Percentiles rank a stretch among this genome's conserved stretches.
phyloP scores from a whole-genome alignment of 2,329 filamentous ascomycete genomes.

The Colletotrichum cuscutae region DNA sequence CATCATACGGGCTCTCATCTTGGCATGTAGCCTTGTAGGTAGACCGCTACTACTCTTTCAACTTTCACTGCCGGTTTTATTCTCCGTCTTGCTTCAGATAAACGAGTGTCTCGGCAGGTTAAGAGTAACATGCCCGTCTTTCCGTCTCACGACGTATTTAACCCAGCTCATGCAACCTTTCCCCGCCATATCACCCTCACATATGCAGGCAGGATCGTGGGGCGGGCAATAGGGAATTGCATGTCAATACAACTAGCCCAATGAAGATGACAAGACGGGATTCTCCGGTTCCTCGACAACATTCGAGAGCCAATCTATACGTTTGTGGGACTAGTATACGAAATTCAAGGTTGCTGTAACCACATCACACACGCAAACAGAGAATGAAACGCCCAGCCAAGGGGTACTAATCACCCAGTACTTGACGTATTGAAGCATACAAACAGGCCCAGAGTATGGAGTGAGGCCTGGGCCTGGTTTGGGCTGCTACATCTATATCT shows the following conservation, averaged over 20 bases:
- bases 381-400: background rate
- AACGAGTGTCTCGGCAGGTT: background rate
- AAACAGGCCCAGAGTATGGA: background rate
- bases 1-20: background rate
- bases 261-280: background rate
- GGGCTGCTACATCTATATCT: background rate
- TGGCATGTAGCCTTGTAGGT: background rate
- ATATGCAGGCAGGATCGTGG: no score
- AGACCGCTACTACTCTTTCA: background rate
- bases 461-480: background rate
- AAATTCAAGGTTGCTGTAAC: background rate
- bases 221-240: no score
- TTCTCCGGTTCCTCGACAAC: background rate
- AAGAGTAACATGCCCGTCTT: no score
- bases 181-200: no score
- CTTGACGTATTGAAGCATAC: background rate
- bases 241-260: no score
- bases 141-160: no score
- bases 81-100: background rate
- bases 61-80: background rate
- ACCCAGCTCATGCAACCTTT: no score
- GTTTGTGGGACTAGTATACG: background rate
- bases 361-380: background rate
- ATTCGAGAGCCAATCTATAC: background rate
- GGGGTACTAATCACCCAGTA: background rate